Conservation (phyloP, 1,284 basidiomycete genomes). For the Ganoderma leucocontextum region DNA sequence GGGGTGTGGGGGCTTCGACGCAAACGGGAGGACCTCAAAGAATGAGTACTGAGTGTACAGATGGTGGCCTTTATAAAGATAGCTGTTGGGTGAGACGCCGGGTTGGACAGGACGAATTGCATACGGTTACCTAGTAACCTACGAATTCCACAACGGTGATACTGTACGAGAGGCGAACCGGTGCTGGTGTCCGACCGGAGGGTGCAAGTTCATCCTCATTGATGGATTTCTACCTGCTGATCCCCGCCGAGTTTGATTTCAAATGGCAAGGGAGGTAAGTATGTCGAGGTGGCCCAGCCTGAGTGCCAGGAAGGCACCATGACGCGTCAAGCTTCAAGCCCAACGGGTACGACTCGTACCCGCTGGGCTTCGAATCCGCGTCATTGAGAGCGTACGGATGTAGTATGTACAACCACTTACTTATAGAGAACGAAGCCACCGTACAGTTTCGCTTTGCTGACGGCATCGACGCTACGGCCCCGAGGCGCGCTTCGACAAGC, state of each 20-base stretch:
- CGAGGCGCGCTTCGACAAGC: no score
- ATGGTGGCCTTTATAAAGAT: neutral
- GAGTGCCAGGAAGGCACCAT: no score
- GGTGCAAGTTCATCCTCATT: neutral
- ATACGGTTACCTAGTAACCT: no score
- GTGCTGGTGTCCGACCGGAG: neutral
- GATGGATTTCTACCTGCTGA: neutral
- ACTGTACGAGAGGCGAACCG: neutral
- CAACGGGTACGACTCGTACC: no score
- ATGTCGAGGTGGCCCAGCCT: no score
- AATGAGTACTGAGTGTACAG: neutral
- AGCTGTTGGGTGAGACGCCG: neutral
- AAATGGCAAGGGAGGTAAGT: neutral
- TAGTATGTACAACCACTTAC: no score
- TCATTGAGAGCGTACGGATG: no score
- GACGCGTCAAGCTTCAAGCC: no score
- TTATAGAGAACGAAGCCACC: no score
- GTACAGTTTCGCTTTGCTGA: no score
- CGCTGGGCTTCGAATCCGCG: no score
- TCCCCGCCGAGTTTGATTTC: neutral
- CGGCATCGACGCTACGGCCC: no score
- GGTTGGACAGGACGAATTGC: neutral
- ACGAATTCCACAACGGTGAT: neutral
- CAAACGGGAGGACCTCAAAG: neutral
- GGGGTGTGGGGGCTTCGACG: neutral